Conservation (phyloP, 257 asterid genomes). For the Nicotiana tomentosiformis region DNA sequence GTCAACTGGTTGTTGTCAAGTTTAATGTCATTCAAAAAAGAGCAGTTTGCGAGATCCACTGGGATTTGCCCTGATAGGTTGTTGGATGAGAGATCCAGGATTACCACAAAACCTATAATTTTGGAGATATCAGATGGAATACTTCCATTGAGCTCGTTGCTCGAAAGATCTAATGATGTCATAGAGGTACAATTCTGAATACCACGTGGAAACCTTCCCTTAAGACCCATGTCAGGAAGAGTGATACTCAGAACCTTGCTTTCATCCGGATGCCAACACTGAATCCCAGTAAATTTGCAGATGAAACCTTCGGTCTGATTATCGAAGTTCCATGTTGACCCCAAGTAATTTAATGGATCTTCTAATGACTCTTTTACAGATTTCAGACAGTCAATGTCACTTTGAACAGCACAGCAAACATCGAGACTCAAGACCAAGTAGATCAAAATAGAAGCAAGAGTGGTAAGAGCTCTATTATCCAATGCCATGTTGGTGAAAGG, state of each 20-base stretch:
- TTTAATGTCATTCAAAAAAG: slow-evolving; percentile 41
- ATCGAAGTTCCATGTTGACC: slow-evolving; percentile 51
- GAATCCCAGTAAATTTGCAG: slow-evolving; percentile 60
- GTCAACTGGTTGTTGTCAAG: slow-evolving; percentile 52
- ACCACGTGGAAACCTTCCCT: slow-evolving; percentile 73
- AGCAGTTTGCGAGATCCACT: slow-evolving; percentile 41
- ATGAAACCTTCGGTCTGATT: slow-evolving; percentile 52
- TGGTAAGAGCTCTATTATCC: slow-evolving; percentile 17
- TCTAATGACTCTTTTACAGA: slow-evolving; percentile 34
- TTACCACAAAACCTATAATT: slow-evolving; percentile 24
- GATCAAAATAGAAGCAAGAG: slow-evolving; percentile 23
- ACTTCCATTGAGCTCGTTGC: slow-evolving; percentile 46
- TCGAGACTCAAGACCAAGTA: slow-evolving; percentile 32
- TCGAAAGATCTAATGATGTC: slow-evolving; percentile 76
- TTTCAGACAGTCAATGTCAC: slow-evolving; percentile 60
- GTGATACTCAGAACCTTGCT: slow-evolving; percentile 57
- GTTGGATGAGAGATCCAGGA: slow-evolving; percentile 79
- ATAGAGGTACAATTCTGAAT: slow-evolving; percentile 44
- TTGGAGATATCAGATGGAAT: slow-evolving; percentile 53
- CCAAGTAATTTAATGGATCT: slow-evolving; percentile 48
- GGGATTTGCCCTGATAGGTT: slow-evolving; percentile 63
- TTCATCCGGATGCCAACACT: slow-evolving; percentile 76
- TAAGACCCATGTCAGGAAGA: slow-evolving; percentile 58
- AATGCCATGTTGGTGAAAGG: slow-evolving; percentile 20
- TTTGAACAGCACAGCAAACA: slow-evolving; percentile 31